A percentile compares a stretch with the other conserved stretches of the same genome.
Conservation (phyloP, 148 eudicot genomes). For the Euryodendron excelsum region DNA sequence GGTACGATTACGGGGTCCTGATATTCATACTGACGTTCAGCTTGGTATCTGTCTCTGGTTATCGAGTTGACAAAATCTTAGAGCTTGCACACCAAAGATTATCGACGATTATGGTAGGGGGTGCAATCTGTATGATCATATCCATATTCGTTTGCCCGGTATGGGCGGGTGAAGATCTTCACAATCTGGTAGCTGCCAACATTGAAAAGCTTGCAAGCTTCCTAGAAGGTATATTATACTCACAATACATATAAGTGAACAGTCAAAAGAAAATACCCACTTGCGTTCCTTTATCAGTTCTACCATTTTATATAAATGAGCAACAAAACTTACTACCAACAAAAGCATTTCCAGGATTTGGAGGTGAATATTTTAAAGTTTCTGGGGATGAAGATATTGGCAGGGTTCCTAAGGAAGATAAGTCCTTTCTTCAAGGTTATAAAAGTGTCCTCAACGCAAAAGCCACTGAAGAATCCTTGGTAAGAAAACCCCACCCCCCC, state of each 20-base stretch:
- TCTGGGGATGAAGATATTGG: slow-evolving; percentile 1
- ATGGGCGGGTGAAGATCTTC: slow-evolving; percentile 67
- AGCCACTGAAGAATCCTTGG: slow-evolving; percentile 43
- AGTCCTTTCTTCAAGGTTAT: slow-evolving; percentile 31
- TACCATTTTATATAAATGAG: too few species aligned
- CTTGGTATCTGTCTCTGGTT: slow-evolving; percentile 43
- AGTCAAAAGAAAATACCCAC: not conserved
- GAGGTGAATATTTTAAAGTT: slow-evolving; percentile 26
- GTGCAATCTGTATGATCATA: slow-evolving; percentile 31
- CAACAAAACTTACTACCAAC: not conserved
- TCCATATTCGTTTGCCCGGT: slow-evolving; percentile 42
- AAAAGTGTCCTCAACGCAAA: slow-evolving; percentile 43
- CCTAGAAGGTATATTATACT: slow-evolving; percentile 42
- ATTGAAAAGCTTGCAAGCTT: slow-evolving; percentile 38
- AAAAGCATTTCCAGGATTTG: slow-evolving; percentile 32
- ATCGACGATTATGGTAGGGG: slow-evolving; percentile 39
- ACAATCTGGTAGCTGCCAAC: slow-evolving; percentile 29
- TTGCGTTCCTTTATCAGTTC: not conserved
- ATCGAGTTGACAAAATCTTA: slow-evolving; percentile 30
- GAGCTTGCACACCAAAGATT: slow-evolving; percentile 36
- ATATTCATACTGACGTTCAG: slow-evolving; percentile 51
- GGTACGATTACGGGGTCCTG: slow-evolving; percentile 48
- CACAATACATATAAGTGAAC: not conserved
- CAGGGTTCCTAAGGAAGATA: slow-evolving; percentile 3
- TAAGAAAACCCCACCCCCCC: slow-evolving; percentile 7